These are phyloP conservation scores for Sarocladium oryzae DNA, from an alignment of 2,329 filamentous ascomycete genomes.

Conservation along the genomic window DNA sequence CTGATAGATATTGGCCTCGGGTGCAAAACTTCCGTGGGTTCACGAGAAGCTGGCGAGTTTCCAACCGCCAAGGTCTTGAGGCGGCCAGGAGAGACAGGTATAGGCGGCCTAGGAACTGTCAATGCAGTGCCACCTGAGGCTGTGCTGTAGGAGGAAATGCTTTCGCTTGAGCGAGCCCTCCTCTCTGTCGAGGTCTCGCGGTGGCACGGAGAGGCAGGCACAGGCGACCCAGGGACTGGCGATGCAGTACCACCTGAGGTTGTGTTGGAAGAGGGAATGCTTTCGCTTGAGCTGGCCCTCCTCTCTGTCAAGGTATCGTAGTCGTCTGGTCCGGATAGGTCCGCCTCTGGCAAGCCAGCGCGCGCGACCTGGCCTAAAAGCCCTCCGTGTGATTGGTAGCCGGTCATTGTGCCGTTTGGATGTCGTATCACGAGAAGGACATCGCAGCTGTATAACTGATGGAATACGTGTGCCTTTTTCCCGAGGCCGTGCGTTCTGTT, in stretches of 20 bases:
- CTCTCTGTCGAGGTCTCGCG: background rate
- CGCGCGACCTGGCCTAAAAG: background rate
- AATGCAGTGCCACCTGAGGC: background rate
- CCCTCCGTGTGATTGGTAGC: background rate
- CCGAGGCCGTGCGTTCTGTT: background rate
- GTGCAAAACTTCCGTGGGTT: background rate
- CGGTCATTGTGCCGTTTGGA: background rate
- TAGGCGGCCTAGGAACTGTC: background rate
- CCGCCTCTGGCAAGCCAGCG: background rate
- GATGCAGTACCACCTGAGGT: background rate
- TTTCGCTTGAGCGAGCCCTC: background rate
- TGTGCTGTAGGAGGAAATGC: background rate
- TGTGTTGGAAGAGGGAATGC: background rate
- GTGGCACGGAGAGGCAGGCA: background rate
- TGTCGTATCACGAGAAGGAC: background rate
- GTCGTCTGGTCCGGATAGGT: background rate
- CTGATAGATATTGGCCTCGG: background rate
- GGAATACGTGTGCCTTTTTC: background rate
- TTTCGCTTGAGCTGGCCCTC: background rate
- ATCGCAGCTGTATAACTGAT: background rate
- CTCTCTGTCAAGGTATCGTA: background rate
- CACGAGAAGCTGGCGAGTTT: background rate
- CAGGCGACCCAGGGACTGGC: background rate
- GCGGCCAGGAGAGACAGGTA: background rate
- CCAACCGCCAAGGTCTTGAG: background rate